Base-by-base conservation (phyloP, 1,139 yeast species). In the Taphrina deformans region DNA sequence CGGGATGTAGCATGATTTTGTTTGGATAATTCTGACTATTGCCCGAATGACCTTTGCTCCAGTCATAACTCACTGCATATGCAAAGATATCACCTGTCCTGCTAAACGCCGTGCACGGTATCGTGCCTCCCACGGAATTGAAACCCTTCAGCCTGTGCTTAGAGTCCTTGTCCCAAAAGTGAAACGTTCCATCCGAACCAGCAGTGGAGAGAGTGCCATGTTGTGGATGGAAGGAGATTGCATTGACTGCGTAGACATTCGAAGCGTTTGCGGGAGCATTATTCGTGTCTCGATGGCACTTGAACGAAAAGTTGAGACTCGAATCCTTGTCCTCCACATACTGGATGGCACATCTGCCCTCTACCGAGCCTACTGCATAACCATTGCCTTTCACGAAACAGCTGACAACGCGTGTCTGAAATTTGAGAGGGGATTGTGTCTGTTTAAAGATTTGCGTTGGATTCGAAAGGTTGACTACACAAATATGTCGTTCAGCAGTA, bases 341-440 rank as follows among this genome's bases (percentile, higher is more conserved):
- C 73, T 91, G 96, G 72, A 95, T 87, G n/a, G 96, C 96, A 77
- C 98, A 91, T 71, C 99, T 82, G 27, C 99, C 99, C 77, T 93
- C 99, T 62, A 93, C 85, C 2, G 96, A 88, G 4, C 97, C 98
- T 61, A 93, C 78, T 0, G 97, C 97, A 75, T 83, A 95, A 6
- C 98, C 97, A 72, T 89, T 88, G 10, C 96, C 98, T 69, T 85
- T 86, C 7, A 92, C 92, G 75, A 87, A 89, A 74, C 99, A 93
- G 18, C 89, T 79, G 2, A 95, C 81, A 2, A 87, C 79, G 69
- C 97, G 81, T 0, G 97, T 91, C 78, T 92, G 98, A 85, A 88
- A 88, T 77, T 91, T 91, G 72, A 93, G 81, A 9, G 97, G 96
- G n/a, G 96, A 87, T 74, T 81, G 80, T 41, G 82, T 74, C 58